Base-by-base conservation (phyloP, 129 eudicot genomes). In the Sambucus nigra region DNA sequence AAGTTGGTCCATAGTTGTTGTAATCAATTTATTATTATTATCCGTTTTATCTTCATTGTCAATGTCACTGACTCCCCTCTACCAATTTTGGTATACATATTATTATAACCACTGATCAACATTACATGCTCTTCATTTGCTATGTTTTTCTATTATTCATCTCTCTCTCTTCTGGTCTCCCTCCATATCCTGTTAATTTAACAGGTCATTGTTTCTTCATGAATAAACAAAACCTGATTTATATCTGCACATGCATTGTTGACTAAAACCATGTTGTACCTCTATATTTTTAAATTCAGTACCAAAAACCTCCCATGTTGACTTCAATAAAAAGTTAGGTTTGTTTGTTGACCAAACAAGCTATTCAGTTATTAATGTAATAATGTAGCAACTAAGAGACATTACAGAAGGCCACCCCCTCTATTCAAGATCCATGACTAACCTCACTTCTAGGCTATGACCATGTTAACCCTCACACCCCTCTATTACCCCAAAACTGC, bases 181-280 rank as follows among this genome's bases (percentile, higher is more conserved):
- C 69, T 32, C 64, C 69, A 66, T 75, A 77, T 77, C 46, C 59
- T 47, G 54, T 60, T 59, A 64, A 53, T 58, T 63, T 68, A 44
- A 69, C 39, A 72, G 49, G 59, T 63, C 66, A 42, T 68, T 70
- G 78, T 71, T 72, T 59, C 23, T 55, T 69, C 79, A 68, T 55
- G 58, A 52, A 59, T 52, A 70, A 61, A 69, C 20, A 54, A 55
- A 64, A 72, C 29, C 63, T 59, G 47, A 53, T 63, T 38, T 35
- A 67, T 57, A 51, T 70, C 48, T 41, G 81, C 98, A 89, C 94
- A 85, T 89, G 98, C 84, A 67, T 24, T 78, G 81, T 78, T 88
- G 94, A 80, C 87, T 71, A 59, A 35, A 71, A 73, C 77, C 87
- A 78, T 73, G 82, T 63, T 84, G 49, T 42, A 77, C 73, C 69